Conservation (phyloP, 495 filamentous ascomycete species). For the Diplogelasinospora grovesii region DNA sequence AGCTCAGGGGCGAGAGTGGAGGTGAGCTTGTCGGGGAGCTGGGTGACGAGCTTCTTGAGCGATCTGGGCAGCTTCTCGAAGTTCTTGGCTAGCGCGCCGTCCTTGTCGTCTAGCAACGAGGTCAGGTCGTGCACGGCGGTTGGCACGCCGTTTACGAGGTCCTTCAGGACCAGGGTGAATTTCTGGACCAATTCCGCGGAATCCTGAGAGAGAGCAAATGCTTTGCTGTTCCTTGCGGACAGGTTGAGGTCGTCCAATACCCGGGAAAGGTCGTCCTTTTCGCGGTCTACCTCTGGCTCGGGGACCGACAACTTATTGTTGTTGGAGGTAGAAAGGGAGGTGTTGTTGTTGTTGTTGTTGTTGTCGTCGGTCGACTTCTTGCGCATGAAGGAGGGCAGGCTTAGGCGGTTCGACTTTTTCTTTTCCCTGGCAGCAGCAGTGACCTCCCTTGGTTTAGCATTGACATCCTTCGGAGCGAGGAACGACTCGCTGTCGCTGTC, state of each 20-base stretch:
- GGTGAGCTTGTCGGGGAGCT: slow-evolving; percentile 76
- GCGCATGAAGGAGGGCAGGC: slow-evolving; percentile 22
- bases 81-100: slow-evolving; percentile 65
- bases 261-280: slow-evolving; percentile 67
- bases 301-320: slow-evolving; percentile 17
- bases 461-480: too few relatives aligned
- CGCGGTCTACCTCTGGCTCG: slow-evolving; percentile 40
- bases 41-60: slow-evolving; percentile 80
- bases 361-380: slow-evolving; percentile 3
- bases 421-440: slow-evolving; percentile 8
- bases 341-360: slow-evolving; percentile 6
- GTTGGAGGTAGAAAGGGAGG: neutral
- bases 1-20: slow-evolving; percentile 69
- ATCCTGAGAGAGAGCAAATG: slow-evolving; percentile 70
- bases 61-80: slow-evolving; percentile 72
- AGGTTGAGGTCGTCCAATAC: slow-evolving; percentile 77
- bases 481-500: slow-evolving; percentile 33
- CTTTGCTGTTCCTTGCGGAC: slow-evolving; percentile 63
- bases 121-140: slow-evolving; percentile 89
- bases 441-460: too few relatives aligned
- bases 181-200: slow-evolving; percentile 70
- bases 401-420: slow-evolving; percentile 18
- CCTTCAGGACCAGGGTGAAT: slow-evolving; percentile 85
- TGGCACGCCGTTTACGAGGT: slow-evolving; percentile 84
- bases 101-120: slow-evolving; percentile 70